Base-by-base conservation (phyloP, 2,329 filamentous ascomycete genomes). In the Rhynchosporium agropyri region DNA sequence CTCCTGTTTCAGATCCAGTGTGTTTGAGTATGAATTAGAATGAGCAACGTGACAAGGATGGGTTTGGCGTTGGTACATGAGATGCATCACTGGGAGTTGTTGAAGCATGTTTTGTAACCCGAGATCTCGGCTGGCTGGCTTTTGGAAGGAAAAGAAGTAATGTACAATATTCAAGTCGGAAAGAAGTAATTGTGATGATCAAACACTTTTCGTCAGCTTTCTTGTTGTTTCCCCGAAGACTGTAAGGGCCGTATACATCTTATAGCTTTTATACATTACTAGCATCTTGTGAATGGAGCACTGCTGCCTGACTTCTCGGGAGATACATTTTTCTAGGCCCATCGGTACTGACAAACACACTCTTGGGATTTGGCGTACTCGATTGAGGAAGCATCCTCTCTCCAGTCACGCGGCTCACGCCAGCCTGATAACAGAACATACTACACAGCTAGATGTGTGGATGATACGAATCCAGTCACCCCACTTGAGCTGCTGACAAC, bases 21-120 rank as follows among this genome's bases (percentile, higher is more conserved):
- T 69, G 65, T 69, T 67, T 67, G 67, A 68, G 42, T 69, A 69
- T 57, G 62, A 45, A 55, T 45, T 60, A 46, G 58, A 67, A 60
- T 60, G 58, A 58, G n/a, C 36, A 31, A 56, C 28, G 68, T 65
- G 65, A 69, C 45, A 71, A 63, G 65, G 59, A 62, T 55, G 36
- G 65, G 58, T 59, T 55, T 36, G 64, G 66, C 63, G 66, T 67
- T 64, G 33, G 53, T 53, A 58, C 40, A 49, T 45, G 42, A 54
- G 62, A 49, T 38, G 66, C 68, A 68, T 69, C 57, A 62, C 20
- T 38, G 63, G 65, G 60, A 60, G 65, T 62, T 58, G 46, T 38
- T 49, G 59, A 48, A 62, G 57, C 42, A 53, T 45, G 29, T 8
- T 36, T 31, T 56, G 53, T 56, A 20, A 7, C 33, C 26, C 46